Evolutionary conservation across 768 basidiomycete genomes (phyloP).

Genomic region (Stropharia rugosoannulata): DNA sequence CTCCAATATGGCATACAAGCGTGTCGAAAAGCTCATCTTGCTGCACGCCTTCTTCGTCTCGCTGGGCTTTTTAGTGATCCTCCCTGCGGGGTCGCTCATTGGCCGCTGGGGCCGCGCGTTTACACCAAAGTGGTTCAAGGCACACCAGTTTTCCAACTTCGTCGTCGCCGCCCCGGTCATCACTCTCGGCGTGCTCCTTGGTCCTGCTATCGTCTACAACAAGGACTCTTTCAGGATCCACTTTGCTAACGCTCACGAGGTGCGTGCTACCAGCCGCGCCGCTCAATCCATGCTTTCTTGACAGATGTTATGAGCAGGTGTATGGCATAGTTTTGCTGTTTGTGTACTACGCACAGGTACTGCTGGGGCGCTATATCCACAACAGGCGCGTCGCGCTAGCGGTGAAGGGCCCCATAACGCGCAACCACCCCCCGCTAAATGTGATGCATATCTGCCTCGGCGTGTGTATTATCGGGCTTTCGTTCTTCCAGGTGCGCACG

Average conservation of each 20-base stretch:
- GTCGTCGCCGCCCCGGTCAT: slow-evolving; percentile 48
- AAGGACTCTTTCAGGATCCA: slow-evolving; percentile 37
- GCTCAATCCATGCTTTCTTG: background rate
- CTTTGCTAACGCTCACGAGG: slow-evolving; percentile 50
- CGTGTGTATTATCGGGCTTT: slow-evolving; percentile 42
- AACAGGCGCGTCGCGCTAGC: slow-evolving; percentile 28
- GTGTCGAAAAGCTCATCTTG: slow-evolving; percentile 43
- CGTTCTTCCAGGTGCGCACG: slow-evolving; percentile 49
- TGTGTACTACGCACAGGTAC: slow-evolving; percentile 50
- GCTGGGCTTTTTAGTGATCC: slow-evolving; percentile 54
- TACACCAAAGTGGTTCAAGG: slow-evolving; percentile 54
- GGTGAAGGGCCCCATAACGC: slow-evolving; percentile 24
- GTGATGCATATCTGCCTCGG: slow-evolving; percentile 57
- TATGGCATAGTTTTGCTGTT: slow-evolving; percentile 51
- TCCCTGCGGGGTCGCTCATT: slow-evolving; percentile 52
- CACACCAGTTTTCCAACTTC: slow-evolving; percentile 51
- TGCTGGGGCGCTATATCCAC: slow-evolving; percentile 55
- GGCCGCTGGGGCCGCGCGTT: slow-evolving; percentile 55
- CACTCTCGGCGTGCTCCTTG: slow-evolving; percentile 46
- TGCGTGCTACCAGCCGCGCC: slow-evolving; percentile 16
- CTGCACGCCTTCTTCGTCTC: slow-evolving; percentile 53
- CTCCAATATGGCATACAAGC: slow-evolving; percentile 13
- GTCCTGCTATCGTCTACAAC: slow-evolving; percentile 42
- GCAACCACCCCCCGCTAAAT: slow-evolving; percentile 51
- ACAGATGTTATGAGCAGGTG: slow-evolving; percentile 31